Evolutionary conservation across 2,329 filamentous ascomycete genomes (phyloP), one percentile per base, ranked within the genome.

Genomic region (Paracoccidioides lutzii): DNA sequence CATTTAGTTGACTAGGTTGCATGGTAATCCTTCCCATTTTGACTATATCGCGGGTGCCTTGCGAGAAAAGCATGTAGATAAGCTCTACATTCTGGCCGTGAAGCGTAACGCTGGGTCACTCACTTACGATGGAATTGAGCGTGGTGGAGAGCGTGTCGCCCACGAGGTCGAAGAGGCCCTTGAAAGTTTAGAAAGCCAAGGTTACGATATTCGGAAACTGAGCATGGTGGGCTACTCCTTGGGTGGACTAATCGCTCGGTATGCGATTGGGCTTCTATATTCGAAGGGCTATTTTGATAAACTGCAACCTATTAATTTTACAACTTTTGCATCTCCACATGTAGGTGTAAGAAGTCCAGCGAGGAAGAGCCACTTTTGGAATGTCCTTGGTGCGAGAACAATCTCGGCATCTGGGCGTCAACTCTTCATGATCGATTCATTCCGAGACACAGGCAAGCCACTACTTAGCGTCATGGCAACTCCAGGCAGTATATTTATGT

Each of bases 161-260:
- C 71, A 77, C 55, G 83, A 87, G 63, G 76, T 87, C 40, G 83
- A 86, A 64, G 73, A 81, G 52, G 75, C 74, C 22, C 69, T 86
- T 33, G 71, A 76, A 32, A 70, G 74, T 35, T 63, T 83, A 37
- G 77, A 80, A 51, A 73, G 73, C 44, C 74, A 77, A 33, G 90
- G 89, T 28, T 81, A 85, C 61, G 78, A 81, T 44, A 85, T 96
- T 64, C 84, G 74, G 50, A 94, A 90, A 71, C 76, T 97, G 60
- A 95, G 90, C 68, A 76, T 97, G 43, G 79, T 91, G 45, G 91
- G 91, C 42, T 96, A 97, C 69, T 95, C 89, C 0, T 77, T 96
- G 1, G 91, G 91, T 48, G 91, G 91, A 0, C 75, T 97, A 5
- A 83, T 97, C 4, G 83, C 88, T 8, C 80, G 91, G 58, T 97